Base-by-base conservation (phyloP, 331 rosid genomes). In the Acacia pycnantha region DNA sequence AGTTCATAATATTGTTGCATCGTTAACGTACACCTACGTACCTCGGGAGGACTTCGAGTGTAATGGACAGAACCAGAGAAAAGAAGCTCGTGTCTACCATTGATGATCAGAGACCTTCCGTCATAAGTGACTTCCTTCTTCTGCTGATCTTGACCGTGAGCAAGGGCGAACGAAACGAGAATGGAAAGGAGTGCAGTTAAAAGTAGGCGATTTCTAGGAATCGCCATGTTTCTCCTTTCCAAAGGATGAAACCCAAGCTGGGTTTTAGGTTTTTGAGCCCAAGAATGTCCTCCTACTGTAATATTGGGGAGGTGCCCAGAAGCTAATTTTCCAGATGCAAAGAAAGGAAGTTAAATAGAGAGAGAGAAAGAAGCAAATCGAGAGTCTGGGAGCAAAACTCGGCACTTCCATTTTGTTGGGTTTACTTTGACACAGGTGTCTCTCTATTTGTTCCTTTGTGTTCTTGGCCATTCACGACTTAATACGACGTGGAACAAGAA, bases 61-160 rank as follows among this genome's bases (percentile, higher is more conserved):
- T 95, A 95, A 66, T 95, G 98, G 78, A 95, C 84, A 59, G 98
- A 93, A 16, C 97, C 98, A 7, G 98, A 95, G 77, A 87, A 87
- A 6, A 95, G 83, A 58, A 95, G 91, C 86, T 93, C 88, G 4
- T 91, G 83, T 64, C 73, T 88, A 18, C 98, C 98, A 65, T 93
- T 85, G 82, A 95, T 61, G 8, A 93, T 82, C 24, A 95, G 73
- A 8, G 98, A 88, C 70, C 86, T 88, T 15, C 90, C 90, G 29
- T 93, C 98, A 31, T 93, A 93, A 3, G 88, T 84, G 13, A 95
- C 98, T 22, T 71, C 87, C 0, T 15, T 22, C 9, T 37, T 0
- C 0, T 48, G 26, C 62, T 54, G 62, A 7, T 54, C 35, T 12
- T 43, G 54, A 12, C 5, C 21, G 8, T 13, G 18, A 14, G 61